Base-by-base conservation (phyloP, 345 rosid genomes). In the Euphorbia peplus region DNA sequence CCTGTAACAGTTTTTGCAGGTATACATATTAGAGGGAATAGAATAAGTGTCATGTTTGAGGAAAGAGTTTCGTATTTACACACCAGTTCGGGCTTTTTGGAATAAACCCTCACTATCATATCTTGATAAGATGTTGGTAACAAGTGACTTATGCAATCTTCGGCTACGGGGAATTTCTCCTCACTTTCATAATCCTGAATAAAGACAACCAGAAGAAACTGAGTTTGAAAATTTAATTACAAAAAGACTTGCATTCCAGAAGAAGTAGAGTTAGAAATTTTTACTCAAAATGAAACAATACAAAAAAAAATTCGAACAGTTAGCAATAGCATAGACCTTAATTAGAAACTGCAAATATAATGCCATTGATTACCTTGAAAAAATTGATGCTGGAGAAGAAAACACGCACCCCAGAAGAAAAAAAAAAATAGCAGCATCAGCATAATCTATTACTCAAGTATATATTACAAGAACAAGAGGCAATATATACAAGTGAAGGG, bases 51-150 rank as follows among this genome's bases (percentile, higher is more conserved):
- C 12, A 55, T 2, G 22, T 19, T 5, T 7, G 21, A 48, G 0
- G 35, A 7, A 53, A 19, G 25, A 3, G 12, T 58, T 51, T 8
- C n/a, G 47, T 37, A 46, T 54, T 48, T 53, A 78, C 92, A 21
- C 1, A 93, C 98, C 96, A 93, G 73, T 72, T 91, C 97, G 16
- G 95, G 96, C 60, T 84, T 89, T 66, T 87, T 93, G 44, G 96
- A 78, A 69, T 93, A 93, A 37, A 93, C 98, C 70, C 97, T 85
- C 76, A 91, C 95, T 22, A 93, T 89, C 97, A 81, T 91, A 76
- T 93, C 97, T 78, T 93, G 96, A 74, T 79, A 93, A 68, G 81
- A 81, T 21, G 86, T 72, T 41, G 98, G 97, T 55, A 93, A 83
- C 87, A 93, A 82, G 81, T 91, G 96, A 77, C 97, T 93, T 65